Evolutionary conservation across 2,329 filamentous ascomycete species (phyloP).

Genomic region (Beauveria scarabaeidicola): DNA sequence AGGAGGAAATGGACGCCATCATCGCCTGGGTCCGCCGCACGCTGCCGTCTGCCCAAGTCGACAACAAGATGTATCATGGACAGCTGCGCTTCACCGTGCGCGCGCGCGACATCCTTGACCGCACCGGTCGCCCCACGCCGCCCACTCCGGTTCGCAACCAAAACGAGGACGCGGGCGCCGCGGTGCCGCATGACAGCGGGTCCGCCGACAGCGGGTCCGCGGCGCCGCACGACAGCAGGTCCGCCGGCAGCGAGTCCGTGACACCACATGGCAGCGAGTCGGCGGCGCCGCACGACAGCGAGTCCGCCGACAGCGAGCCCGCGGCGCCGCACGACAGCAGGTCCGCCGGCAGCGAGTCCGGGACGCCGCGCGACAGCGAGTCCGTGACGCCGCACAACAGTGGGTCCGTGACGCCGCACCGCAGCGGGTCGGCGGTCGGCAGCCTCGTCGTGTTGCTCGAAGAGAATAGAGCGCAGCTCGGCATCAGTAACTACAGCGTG

Average conservation of each 20-base stretch:
- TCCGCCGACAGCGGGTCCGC: constrained; percentile 38
- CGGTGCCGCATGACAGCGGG: constrained; percentile 16
- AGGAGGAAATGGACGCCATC: constrained; percentile 59
- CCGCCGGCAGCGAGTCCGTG: constrained; percentile 24
- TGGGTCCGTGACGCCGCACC: background rate
- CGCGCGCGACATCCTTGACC: constrained; percentile 23
- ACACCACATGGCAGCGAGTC: constrained; percentile 25
- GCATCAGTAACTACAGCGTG: constrained; percentile 79
- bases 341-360: too few species aligned
- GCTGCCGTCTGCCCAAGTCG: constrained; percentile 59
- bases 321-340: constrained; percentile 31
- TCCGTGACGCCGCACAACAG: constrained; percentile 28
- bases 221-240: constrained; percentile 27
- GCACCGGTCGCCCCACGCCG: background rate
- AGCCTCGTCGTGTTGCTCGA: constrained; percentile 66
- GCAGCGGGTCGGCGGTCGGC: constrained; percentile 49
- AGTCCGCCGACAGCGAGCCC: constrained; percentile 24
- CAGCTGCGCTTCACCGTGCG: constrained; percentile 80
- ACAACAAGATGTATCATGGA: constrained; percentile 70
- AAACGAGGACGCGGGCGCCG: constrained; percentile 16
- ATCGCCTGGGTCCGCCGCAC: constrained; percentile 54
- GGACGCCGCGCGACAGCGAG: constrained; percentile 18
- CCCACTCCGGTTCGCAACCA: background rate
- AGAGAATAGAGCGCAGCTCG: constrained; percentile 56
- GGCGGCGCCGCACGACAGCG: constrained; percentile 23